Base-by-base conservation (phyloP, 179 eudicot genomes). In the Nepenthes alata region DNA sequence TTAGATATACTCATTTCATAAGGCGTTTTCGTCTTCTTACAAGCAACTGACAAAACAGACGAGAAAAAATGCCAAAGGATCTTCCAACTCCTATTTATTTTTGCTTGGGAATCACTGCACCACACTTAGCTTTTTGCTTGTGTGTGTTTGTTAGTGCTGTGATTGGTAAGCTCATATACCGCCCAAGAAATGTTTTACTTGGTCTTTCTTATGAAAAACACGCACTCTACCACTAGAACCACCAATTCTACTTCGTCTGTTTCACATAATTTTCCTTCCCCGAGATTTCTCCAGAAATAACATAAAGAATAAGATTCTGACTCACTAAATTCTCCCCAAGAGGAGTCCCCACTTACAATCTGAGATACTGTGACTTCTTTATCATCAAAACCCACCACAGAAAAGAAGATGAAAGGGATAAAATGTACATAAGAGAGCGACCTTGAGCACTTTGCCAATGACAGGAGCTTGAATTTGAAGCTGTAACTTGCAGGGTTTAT, bases 391-490 rank as follows among this genome's bases (percentile, higher is more conserved):
- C n/a, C 37, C 36, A 54, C 7, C 38, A 25, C 58, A 55, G 37
- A 8, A 55, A 61, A 12, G 4, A 50, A 4, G 3, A 53, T 38
- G 11, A 67, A 52, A 53, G 15, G 57, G 5, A 36, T 11, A 47
- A 39, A 39, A 35, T 50, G 5, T 25, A 25, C n/a, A 8, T 6
- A 38, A 63, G 41, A 51, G 13, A 51, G 37, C 55, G 6, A 78
- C 82, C 82, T 75, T 44, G 41, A 75, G 67, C 5, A 79, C 75
- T 66, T 75, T 78, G 11, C 79, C 75, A 53, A 78, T 6, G 44
- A 75, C 77, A 48, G 79, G 82, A 57, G 75, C 47, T 58, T 75
- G 77, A 63, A 78, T 57, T 63, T 67, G 66, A 52, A 69, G 57
- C 34, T 75, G 67, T 61, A 72, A 63, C 55, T 60, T 63, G 37